phyloP scores from a whole-genome alignment of 768 basidiomycete genomes.

The Pleurotus tuoliensis region DNA sequence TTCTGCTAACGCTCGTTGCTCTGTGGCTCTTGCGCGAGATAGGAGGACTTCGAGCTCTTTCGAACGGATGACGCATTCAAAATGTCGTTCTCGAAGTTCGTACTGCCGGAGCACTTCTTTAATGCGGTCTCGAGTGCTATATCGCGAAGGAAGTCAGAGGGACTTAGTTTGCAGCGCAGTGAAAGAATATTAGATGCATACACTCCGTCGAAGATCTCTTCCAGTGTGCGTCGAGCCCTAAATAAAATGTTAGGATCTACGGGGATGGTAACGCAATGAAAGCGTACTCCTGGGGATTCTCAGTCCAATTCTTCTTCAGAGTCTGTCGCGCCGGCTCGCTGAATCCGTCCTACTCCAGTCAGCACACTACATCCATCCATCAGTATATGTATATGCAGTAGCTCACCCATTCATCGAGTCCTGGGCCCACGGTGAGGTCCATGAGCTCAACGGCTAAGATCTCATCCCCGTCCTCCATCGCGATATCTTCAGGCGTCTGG shows the following conservation, averaged over 20 bases:
- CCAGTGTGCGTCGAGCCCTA: constrained; percentile 71
- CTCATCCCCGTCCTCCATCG: constrained; percentile 86
- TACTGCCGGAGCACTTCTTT: constrained; percentile 87
- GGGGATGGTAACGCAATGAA: neutral
- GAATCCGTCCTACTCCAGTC: constrained; percentile 51
- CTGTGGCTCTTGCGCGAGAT: constrained; percentile 82
- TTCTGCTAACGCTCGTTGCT: constrained; percentile 80
- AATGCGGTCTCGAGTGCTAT: constrained; percentile 78
- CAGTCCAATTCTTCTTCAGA: constrained; percentile 79
- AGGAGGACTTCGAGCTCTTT: constrained; percentile 88
- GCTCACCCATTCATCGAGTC: constrained; percentile 61
- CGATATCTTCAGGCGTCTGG: constrained; percentile 81
- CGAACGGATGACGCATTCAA: constrained; percentile 87
- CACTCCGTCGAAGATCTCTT: constrained; percentile 86
- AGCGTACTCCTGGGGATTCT: constrained; percentile 65
- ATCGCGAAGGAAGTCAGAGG: neutral
- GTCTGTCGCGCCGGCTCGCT: constrained; percentile 62
- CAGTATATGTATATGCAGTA: neutral
- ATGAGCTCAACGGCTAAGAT: constrained; percentile 87
- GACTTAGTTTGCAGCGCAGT: neutral
- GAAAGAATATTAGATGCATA: constrained; percentile 32
- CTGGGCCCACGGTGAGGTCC: constrained; percentile 76
- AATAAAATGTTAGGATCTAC: constrained; percentile 2
- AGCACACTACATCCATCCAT: neutral
- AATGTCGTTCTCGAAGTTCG: constrained; percentile 87